Percentiles rank a stretch among this genome's conserved stretches.
phyloP scores from a whole-genome alignment of 331 rosid genomes.

The Spiraea crenata region DNA sequence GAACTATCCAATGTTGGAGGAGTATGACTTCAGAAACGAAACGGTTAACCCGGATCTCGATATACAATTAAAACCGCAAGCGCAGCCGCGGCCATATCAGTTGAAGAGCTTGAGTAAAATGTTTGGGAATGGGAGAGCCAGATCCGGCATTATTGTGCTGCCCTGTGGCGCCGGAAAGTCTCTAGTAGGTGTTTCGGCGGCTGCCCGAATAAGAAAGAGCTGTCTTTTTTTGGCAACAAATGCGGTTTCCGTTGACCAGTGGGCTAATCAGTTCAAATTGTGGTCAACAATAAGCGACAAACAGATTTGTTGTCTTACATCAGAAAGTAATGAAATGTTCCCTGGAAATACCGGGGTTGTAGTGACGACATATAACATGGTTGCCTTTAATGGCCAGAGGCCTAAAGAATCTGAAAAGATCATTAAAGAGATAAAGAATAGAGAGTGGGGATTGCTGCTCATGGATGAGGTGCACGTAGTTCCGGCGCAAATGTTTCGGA shows the following conservation, averaged over 20 bases:
- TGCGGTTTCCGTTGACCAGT: constrained; percentile 97
- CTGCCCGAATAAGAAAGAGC: constrained; percentile 85
- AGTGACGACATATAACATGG: constrained; percentile 96
- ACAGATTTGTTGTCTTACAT: constrained; percentile 91
- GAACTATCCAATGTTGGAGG: constrained; percentile 98
- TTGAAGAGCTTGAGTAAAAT: constrained; percentile 98
- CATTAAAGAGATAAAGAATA: constrained; percentile 92
- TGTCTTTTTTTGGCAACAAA: constrained; percentile 96
- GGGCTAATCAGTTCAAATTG: constrained; percentile 95
- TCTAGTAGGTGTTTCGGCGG: constrained; percentile 96
- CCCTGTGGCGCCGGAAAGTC: constrained; percentile 99
- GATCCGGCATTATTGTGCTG: constrained; percentile 94
- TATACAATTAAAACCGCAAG: constrained; percentile 93
- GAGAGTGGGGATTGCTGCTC: constrained; percentile 95
- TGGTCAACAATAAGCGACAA: constrained; percentile 97
- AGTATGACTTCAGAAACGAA: constrained; percentile 96
- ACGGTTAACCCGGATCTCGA: constrained; percentile 96
- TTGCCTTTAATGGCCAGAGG: constrained; percentile 93
- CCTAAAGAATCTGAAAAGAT: constrained; percentile 96
- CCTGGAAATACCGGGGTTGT: constrained; percentile 97
- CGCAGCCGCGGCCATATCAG: constrained; percentile 96
- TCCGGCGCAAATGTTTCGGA: constrained; percentile 95
- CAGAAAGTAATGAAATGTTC: constrained; percentile 95
- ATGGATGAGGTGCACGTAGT: constrained; percentile 97
- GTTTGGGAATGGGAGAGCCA: constrained; percentile 99